Percentiles rank a stretch among this genome's conserved stretches.
These are phyloP conservation scores for Lactarius psammicola DNA, from an alignment of 768 basidiomycete species.

Conservation along the genomic window DNA sequence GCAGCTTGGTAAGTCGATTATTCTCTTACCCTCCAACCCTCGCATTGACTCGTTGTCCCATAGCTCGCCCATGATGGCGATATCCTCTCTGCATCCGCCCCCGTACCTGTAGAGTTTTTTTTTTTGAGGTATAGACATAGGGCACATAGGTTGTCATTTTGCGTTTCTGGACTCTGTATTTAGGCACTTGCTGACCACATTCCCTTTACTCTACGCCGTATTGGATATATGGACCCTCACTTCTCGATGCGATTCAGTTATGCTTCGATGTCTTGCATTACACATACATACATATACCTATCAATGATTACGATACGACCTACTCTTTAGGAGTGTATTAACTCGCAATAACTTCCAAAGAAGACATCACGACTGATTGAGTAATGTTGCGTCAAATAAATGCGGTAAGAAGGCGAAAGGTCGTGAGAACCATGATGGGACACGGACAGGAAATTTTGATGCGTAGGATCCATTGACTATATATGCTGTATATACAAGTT, in stretches of 20 bases:
- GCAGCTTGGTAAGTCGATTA: constrained; percentile 63
- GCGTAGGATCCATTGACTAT: background rate
- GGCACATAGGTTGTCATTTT: constrained; percentile 16
- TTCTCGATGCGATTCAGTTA: constrained; percentile 12
- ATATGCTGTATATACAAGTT: background rate
- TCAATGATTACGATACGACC: constrained; percentile 15
- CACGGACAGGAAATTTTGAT: background rate
- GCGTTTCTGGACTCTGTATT: constrained; percentile 25
- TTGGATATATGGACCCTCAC: constrained; percentile 16
- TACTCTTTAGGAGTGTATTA: constrained; percentile 13
- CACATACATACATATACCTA: constrained; percentile 14
- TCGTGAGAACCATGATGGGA: background rate
- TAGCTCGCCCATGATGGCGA: constrained; percentile 34
- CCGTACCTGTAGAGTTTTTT: constrained; percentile 24
- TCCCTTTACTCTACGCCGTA: constrained; percentile 17
- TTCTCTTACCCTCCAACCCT: background rate
- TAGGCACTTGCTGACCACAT: constrained; percentile 26
- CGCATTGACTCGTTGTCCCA: constrained; percentile 1
- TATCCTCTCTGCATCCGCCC: constrained; percentile 24
- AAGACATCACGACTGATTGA: constrained; percentile 1
- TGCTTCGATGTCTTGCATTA: constrained; percentile 25
- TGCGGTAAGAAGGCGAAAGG: background rate
- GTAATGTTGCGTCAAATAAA: background rate
- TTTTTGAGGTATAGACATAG: constrained; percentile 16
- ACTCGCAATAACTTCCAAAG: background rate